phyloP scores from a whole-genome alignment of 345 rosid genomes.

The Noccaea caerulescens region DNA sequence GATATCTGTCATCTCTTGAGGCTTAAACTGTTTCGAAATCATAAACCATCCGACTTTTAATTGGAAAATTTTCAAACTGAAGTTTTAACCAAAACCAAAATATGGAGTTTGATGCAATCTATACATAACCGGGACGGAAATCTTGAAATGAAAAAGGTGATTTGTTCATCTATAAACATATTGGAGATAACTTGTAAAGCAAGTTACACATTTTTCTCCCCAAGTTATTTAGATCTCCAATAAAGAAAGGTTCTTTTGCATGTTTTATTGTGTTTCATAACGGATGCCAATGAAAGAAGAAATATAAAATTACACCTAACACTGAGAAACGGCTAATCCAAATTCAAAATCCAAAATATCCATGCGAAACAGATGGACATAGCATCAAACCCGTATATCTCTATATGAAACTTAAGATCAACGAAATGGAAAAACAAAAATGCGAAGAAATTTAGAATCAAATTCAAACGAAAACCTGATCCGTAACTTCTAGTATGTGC shows the following conservation, averaged over 20 bases:
- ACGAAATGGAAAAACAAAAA: background rate
- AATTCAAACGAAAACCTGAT: background rate
- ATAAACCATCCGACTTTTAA: background rate
- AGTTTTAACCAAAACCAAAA: constrained; percentile 4
- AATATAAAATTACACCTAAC: no score
- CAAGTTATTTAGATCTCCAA: background rate
- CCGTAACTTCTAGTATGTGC: no score
- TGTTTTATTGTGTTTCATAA: background rate
- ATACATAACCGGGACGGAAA: background rate
- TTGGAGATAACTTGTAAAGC: background rate
- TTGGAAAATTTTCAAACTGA: background rate
- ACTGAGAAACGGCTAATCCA: no score
- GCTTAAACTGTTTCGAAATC: constrained; percentile 50
- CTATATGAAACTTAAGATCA: no score
- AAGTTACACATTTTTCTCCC: background rate
- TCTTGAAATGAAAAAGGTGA: background rate
- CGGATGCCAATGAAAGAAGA: background rate
- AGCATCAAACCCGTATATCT: no score
- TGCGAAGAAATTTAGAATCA: background rate
- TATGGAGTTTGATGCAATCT: background rate
- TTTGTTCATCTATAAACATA: background rate
- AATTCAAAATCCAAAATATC: no score
- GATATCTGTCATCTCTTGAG: constrained; percentile 56
- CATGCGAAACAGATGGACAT: no score
- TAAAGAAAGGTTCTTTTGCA: background rate